Evolutionary conservation across 495 filamentous ascomycete genomes (phyloP), one percentile per base, ranked within the genome.

Genomic region (Acidomyces sp.): DNA sequence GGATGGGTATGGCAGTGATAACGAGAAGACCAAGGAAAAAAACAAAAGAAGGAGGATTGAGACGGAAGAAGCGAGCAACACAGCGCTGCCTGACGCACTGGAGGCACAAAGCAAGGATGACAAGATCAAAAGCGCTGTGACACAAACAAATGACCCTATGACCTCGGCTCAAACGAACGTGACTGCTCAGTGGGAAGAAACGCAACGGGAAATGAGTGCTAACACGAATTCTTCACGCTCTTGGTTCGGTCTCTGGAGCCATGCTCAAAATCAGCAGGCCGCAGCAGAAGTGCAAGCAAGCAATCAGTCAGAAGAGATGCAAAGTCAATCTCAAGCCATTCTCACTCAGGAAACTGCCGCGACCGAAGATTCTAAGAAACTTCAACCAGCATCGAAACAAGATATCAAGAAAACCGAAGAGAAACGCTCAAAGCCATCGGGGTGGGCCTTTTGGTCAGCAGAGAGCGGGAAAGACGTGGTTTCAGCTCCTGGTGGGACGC

Each of bases 401-500:
- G 40, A 29, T 13, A 24, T 31, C 17, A 20, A 10, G 25, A 48
- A 52, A 20, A 15, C 21, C 11, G 4, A 25, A 23, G 42, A 12
- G 9, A 41, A 45, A 7, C 17, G 46, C 21, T 39, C 51, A 10
- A 73, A 67, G 44, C 69, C 78, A 15, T 81, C 81, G 5, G 81
- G 77, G 1, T 92, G 84, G 84, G 83, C 78, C 0, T 92, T 92
- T 47, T 92, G 81, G 81, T 84, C 80, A 5, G 74, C 71, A 39
- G 81, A 83, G 13, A 59, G 68, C 15, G 51, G 71, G 9, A 72
- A 70, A 37, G 59, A 65, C 22, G 46, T 48, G 11, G 41, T 57
- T 6, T 47, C 56, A 16, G 63, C 53, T 37, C 39, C 65, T 1
- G 55, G 53, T 18, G 61, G 67, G 25, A 53, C 62, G 7, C 70